Base-by-base conservation (phyloP, 2,329 filamentous ascomycete species). In the Colletotrichum shisoi region DNA sequence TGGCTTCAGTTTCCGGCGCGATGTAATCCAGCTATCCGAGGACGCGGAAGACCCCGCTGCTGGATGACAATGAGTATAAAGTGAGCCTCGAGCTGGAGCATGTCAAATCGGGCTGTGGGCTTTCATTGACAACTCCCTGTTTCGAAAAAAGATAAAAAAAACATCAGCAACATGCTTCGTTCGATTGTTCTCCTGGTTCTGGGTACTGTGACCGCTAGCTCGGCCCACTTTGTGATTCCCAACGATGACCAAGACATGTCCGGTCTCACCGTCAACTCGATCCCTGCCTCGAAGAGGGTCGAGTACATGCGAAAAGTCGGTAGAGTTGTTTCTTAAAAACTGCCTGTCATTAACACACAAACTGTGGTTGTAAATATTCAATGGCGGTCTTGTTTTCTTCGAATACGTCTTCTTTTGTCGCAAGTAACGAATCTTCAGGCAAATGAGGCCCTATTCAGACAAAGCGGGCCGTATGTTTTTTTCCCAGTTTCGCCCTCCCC, bases 171-270 rank as follows among this genome's bases (percentile, higher is more conserved):
- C 4, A 66, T 66, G 63, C 24, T 57, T 27, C 6, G 9, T n/a
- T 61, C 56, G 9, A n/a, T 19, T 3, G 12, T 9, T 2, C 13
- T 56, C 0, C 4, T 60, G 9, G 4, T 19, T 1, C 6, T 68
- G 15, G 8, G 56, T 2, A 44, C 37, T 1, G 8, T 61, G 1
- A 5, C 39, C n/a, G 17, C 17, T 5, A 31, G 51, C 31, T 57
- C 51, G 13, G 62, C 56, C 0, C 62, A 61, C 13, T 60, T 68
- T 6, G 57, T 68, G 1, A 24, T 68, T 4, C 62, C 62, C 6
- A 61, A 68, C 9, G 65, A 68, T 27, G 62, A 68, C 52, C 65
- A 68, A 40, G 42, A 68, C 45, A 65, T 68, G 65, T 60, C 62
- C 0, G 62, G 62, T 2, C 45, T 68, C 8, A 65, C 65, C 1